Conservation (phyloP, 192 early-diverging fungal species). For the Rhizophagus sp. region DNA sequence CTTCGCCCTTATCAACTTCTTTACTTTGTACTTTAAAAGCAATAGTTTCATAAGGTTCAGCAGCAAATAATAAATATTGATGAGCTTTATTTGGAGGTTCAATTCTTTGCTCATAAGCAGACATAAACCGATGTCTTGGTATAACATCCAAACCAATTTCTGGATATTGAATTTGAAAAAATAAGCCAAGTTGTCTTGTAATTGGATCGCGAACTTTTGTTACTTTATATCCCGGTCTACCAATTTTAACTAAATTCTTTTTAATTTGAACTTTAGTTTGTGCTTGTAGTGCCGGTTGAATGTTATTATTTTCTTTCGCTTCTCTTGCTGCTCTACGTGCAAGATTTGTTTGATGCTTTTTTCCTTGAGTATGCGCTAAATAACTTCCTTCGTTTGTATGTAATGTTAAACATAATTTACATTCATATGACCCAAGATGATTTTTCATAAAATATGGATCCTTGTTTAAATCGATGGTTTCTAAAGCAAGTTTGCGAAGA, state of each 20-base stretch:
- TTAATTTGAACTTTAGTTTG: conserved; percentile 52
- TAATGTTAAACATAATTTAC: conserved; percentile 80
- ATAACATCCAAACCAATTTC: conserved; percentile 82
- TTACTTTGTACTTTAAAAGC: conserved; percentile 92
- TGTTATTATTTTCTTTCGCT: conserved; percentile 62
- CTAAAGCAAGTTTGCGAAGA: conserved; percentile 90
- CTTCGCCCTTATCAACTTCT: conserved; percentile 86
- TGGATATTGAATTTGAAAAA: conserved; percentile 95
- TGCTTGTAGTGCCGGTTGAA: conserved; percentile 46
- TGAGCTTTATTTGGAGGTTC: conserved; percentile 84
- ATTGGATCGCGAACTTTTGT: conserved; percentile 89
- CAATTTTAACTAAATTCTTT: conserved; percentile 89
- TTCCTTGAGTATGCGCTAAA: conserved; percentile 96
- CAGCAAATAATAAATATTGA: conserved; percentile 94
- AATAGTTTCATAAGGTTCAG: conserved; percentile 94
- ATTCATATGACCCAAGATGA: conserved; percentile 80
- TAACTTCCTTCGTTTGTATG: conserved; percentile 95
- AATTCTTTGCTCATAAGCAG: conserved; percentile 90
- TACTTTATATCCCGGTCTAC: conserved; percentile 92
- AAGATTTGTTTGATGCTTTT: conserved; percentile 96
- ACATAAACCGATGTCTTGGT: conserved; percentile 95
- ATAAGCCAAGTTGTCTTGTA: conserved; percentile 83
- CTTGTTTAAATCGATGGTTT: conserved; percentile 88
- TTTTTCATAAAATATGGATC: conserved; percentile 99
- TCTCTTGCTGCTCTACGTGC: conserved; percentile 87